Evolutionary conservation across 2,329 filamentous ascomycete genomes (phyloP).

Genomic region (Penicillium polonicum): DNA sequence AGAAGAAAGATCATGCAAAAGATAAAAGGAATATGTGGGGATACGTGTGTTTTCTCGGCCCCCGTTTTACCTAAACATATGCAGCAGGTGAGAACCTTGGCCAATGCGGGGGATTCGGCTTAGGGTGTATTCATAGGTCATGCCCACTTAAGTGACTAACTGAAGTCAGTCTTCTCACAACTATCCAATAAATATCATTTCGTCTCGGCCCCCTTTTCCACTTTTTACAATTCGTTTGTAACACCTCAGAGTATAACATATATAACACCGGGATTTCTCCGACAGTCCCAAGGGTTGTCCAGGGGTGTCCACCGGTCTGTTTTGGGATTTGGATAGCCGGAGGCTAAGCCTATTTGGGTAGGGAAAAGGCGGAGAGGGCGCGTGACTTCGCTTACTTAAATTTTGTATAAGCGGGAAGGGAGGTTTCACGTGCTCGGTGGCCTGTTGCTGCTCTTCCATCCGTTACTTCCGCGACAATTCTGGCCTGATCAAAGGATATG

Average conservation of each 20-base stretch:
- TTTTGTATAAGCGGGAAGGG: neutral
- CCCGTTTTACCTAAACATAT: neutral
- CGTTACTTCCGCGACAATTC: neutral
- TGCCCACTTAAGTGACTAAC: neutral
- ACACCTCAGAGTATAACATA: neutral
- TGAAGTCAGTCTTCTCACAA: neutral
- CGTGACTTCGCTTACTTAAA: neutral
- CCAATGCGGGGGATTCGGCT: neutral
- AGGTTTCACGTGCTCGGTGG: neutral
- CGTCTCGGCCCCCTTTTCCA: neutral
- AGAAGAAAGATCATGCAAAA: neutral
- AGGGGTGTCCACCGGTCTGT: neutral
- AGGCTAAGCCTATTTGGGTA: neutral
- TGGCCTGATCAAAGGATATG: neutral
- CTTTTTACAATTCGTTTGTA: neutral
- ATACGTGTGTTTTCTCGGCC: neutral
- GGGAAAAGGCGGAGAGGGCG: neutral
- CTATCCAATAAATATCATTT: neutral
- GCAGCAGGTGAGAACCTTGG: neutral
- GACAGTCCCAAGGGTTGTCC: neutral
- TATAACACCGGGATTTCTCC: neutral
- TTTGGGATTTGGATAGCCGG: neutral
- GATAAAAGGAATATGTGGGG: neutral
- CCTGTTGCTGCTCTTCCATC: neutral
- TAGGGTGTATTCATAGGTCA: neutral